phyloP scores from a whole-genome alignment of 139 green algal genomes.

The Dunaliella sp. region DNA sequence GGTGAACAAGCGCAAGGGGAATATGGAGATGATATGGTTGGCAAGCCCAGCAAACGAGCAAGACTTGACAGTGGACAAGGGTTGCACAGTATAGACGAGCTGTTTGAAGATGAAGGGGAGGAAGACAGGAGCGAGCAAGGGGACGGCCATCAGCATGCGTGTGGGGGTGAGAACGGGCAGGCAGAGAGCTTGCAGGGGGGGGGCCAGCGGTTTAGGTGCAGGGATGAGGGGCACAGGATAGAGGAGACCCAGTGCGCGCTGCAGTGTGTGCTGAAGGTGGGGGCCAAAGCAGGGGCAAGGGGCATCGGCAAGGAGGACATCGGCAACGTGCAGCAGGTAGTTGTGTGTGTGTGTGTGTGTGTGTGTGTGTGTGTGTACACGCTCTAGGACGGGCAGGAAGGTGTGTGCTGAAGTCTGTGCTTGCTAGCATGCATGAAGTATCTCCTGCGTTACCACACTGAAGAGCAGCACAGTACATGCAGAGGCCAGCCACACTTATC shows the following conservation, averaged over 20 bases:
- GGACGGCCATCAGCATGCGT: background rate
- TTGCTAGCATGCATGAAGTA: background rate
- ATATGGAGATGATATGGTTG: no score
- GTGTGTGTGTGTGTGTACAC: no score
- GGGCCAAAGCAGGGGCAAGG: background rate
- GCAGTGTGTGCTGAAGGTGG: conserved; percentile 3
- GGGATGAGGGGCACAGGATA: background rate
- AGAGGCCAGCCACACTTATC: background rate
- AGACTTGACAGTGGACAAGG: no score
- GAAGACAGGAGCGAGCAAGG: background rate
- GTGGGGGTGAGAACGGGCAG: background rate
- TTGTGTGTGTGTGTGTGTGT: background rate
- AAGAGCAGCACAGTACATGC: background rate
- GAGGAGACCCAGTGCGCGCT: conserved; percentile 2
- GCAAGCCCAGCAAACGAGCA: no score
- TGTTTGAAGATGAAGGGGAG: background rate
- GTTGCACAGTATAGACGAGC: background rate
- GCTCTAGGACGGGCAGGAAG: no score
- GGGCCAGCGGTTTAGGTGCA: background rate
- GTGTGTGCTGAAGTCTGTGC: no score
- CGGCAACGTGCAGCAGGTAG: background rate
- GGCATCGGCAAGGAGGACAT: background rate
- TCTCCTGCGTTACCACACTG: background rate
- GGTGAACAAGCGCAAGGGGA: no score
- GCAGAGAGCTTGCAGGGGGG: background rate